Conservation (phyloP, 805 yeast species). For the Pichia insulana region DNA sequence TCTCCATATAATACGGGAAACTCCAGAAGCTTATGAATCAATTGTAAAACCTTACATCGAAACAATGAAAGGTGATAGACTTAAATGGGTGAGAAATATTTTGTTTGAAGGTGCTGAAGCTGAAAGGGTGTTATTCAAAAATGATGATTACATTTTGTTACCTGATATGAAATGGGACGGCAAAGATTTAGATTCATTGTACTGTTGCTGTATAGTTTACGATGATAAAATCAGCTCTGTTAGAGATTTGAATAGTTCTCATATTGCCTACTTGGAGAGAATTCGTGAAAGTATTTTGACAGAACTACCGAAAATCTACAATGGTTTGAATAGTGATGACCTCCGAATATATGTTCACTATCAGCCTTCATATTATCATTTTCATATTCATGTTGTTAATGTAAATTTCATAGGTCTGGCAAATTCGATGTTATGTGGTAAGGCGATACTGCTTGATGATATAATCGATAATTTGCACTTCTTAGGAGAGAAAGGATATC, state of each 20-base stretch:
- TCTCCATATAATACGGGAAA: constrained; percentile 61
- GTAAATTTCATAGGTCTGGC: constrained; percentile 60
- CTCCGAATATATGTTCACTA: constrained; percentile 80
- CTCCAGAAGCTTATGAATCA: constrained; percentile 61
- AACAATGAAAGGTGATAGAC: constrained; percentile 64
- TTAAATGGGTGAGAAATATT: constrained; percentile 87
- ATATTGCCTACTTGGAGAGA: constrained; percentile 47
- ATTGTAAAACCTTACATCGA: constrained; percentile 69
- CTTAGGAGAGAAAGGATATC: constrained; percentile 49
- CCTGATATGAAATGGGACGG: constrained; percentile 99
- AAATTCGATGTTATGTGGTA: constrained; percentile 63
- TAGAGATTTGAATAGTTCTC: constrained; percentile 58
- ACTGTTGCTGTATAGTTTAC: constrained; percentile 68
- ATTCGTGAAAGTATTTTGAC: constrained; percentile 38
- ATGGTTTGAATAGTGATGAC: constrained; percentile 40
- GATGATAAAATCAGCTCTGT: constrained; percentile 61
- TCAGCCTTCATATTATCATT: constrained; percentile 93
- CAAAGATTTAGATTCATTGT: constrained; percentile 54
- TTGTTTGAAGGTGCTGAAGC: constrained; percentile 75
- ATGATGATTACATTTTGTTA: constrained; percentile 61
- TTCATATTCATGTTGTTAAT: constrained; percentile 86
- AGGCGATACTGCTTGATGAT: constrained; percentile 74
- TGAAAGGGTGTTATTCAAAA: constrained; percentile 66
- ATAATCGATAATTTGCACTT: constrained; percentile 61
- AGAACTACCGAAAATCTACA: constrained; percentile 41